Base-by-base conservation (phyloP, 164 flowering plant species). In the Litsea cubeba region DNA sequence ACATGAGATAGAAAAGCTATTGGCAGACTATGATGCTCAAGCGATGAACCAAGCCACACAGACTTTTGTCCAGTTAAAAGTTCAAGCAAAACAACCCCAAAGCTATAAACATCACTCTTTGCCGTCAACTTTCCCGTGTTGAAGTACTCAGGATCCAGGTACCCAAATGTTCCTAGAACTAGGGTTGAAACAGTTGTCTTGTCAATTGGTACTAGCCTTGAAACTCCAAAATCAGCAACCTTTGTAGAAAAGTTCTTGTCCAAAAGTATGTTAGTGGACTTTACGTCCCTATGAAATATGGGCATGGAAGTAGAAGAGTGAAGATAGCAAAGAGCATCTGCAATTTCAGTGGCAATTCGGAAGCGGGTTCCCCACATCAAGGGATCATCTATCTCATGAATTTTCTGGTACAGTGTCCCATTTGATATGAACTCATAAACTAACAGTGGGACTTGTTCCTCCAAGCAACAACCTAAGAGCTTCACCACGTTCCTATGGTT, bases 401-500 rank as follows among this genome's bases (percentile, higher is more conserved):
- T 60, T 50, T 83, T 83, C 2, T 83, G 68, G 15, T 66, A 72
- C 3, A 88, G 80, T 14, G 84, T 83, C 2, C 88, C 87, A 74
- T 86, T 86, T 20, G 60, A 49, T 18, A 88, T 76, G 70, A 75
- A 85, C 50, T 88, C 91, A 28, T 85, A 86, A 15, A 86, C 88
- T 18, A 88, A 72, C 50, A 82, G 54, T 0, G 87, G 86, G 2
- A 85, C 85, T 75, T 79, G 81, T 12, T 84, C 81, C 76, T 85
- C 89, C 17, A 84, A 75, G 50, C 87, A 84, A 24, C 85, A 83
- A 5, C 88, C 85, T 35, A 85, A 46, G 4, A 86, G 79, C 62
- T 80, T 84, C 3, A 84, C 90, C 5, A 83, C 85, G 64, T 87
- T 81, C 12, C 82, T 75, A 65, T 87, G 91, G 68, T 86, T 85